Evolutionary conservation across 169 alveolate species (phyloP).

Genomic region (Plasmodium gaboni): DNA sequence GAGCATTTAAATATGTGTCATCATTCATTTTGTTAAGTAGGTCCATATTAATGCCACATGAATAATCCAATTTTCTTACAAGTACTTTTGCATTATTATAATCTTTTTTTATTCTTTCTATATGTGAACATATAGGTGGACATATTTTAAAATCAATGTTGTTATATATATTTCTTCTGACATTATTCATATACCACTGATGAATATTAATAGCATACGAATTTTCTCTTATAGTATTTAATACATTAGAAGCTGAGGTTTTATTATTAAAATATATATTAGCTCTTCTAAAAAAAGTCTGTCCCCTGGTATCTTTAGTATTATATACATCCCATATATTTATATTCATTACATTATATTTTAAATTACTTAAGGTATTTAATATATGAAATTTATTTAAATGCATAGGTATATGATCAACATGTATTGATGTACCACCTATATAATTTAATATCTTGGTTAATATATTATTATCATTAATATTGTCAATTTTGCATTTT

Average conservation of each 20-base stretch:
- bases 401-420: conserved; percentile 37
- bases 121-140: conserved; percentile 73
- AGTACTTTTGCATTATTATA: conserved; percentile 44
- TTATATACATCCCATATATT: conserved; percentile 64
- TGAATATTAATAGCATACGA: conserved; percentile 14
- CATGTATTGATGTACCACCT: conserved; percentile 17
- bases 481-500: conserved; percentile 65
- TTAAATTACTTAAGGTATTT: conserved; percentile 25
- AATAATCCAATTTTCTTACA: conserved; percentile 43
- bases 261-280: conserved; percentile 56
- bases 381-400: conserved; percentile 48
- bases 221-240: conserved; percentile 37
- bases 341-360: conserved; percentile 33
- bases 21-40: conserved; percentile 1
- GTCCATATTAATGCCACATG: conserved; percentile 31
- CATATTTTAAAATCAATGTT: conserved; percentile 50
- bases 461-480: conserved; percentile 58
- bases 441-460: conserved; percentile 48
- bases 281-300: conserved; percentile 41
- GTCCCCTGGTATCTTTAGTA: conserved; percentile 24
- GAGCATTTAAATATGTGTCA: conserved; percentile 4
- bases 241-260: background rate
- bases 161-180: conserved; percentile 53
- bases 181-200: conserved; percentile 26
- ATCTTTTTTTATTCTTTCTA: conserved; percentile 43